Conservation (phyloP, 768 basidiomycete genomes). For the Clathrus columnatus region DNA sequence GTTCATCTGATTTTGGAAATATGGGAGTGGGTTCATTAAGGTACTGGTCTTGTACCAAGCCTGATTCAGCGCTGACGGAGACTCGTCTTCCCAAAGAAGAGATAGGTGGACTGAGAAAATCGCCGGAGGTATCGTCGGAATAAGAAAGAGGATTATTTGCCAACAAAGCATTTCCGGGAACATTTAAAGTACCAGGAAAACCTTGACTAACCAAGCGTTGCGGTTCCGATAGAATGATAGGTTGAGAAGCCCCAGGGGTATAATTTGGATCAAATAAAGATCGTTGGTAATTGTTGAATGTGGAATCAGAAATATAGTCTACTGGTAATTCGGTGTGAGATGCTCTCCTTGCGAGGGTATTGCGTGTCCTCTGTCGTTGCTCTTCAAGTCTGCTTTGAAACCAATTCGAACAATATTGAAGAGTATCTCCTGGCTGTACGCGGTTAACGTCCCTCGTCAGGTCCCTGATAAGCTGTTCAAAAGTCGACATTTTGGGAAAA, state of each 20-base stretch:
- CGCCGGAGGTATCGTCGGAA: conserved; percentile 47
- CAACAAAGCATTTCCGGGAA: conserved; percentile 72
- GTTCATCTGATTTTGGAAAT: conserved; percentile 72
- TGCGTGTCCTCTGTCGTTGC: conserved; percentile 66
- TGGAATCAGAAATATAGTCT: conserved; percentile 52
- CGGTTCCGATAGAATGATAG: conserved; percentile 36
- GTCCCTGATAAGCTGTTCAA: conserved; percentile 74
- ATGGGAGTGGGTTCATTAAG: conserved; percentile 62
- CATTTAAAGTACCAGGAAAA: conserved; percentile 68
- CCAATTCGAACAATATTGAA: conserved; percentile 93
- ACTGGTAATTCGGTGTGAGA: conserved; percentile 40
- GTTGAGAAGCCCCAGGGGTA: conserved; percentile 42
- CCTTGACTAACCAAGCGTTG: conserved; percentile 44
- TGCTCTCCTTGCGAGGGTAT: conserved; percentile 45
- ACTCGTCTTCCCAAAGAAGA: conserved; percentile 83
- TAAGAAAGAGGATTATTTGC: conserved; percentile 48
- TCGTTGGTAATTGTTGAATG: conserved; percentile 17
- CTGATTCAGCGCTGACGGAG: conserved; percentile 94
- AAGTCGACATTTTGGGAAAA: conserved; percentile 54
- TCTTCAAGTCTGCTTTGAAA: conserved; percentile 84
- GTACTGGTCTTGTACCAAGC: conserved; percentile 61
- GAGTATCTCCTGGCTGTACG: conserved; percentile 80
- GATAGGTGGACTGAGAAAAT: conserved; percentile 65
- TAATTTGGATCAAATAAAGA: conserved; percentile 7
- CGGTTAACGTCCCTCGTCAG: conserved; percentile 79